phyloP scores from a whole-genome alignment of 2,329 filamentous ascomycete species.

The Diaporthe vaccinii region DNA sequence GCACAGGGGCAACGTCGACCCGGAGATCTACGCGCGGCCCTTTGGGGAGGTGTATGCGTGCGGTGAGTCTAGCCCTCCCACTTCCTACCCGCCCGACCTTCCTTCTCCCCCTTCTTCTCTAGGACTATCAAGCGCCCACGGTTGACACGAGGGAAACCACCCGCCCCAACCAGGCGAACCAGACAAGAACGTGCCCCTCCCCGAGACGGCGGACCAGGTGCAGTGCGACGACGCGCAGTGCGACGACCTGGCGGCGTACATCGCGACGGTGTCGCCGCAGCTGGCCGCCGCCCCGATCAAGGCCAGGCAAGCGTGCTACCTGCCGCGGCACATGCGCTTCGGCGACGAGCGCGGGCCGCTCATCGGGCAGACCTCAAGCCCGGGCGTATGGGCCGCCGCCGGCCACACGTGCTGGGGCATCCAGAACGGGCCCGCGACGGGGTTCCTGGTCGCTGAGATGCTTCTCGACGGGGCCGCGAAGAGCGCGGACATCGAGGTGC shows the following conservation, averaged over 20 bases:
- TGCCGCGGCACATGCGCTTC: slow-evolving; percentile 79
- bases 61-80: slow-evolving; percentile 65
- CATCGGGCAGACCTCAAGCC: slow-evolving; percentile 80
- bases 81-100: no score
- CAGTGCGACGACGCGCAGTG: slow-evolving; percentile 81
- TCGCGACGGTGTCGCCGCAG: slow-evolving; percentile 74
- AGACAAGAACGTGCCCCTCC: slow-evolving; percentile 81
- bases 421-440: slow-evolving; percentile 92
- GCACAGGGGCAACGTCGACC: slow-evolving; percentile 77
- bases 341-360: slow-evolving; percentile 78
- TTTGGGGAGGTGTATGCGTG: slow-evolving; percentile 94
- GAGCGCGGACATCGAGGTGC: slow-evolving; percentile 74
- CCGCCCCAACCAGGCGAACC: slow-evolving; percentile 71
- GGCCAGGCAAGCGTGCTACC: slow-evolving; percentile 89
- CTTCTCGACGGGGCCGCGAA: slow-evolving; percentile 79
- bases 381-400: slow-evolving; percentile 83
- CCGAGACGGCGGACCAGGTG: slow-evolving; percentile 81
- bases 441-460: slow-evolving; percentile 84
- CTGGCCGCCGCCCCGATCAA: slow-evolving; percentile 78
- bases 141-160: not conserved
- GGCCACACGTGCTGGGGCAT: slow-evolving; percentile 99
- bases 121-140: no score
- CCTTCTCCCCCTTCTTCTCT: no score
- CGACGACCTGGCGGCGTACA: slow-evolving; percentile 87
- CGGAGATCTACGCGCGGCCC: slow-evolving; percentile 94